A percentile compares a stretch with the other conserved stretches of the same genome.
Conservation (phyloP, 2,329 filamentous ascomycete genomes). For the Botrytis galanthina region DNA sequence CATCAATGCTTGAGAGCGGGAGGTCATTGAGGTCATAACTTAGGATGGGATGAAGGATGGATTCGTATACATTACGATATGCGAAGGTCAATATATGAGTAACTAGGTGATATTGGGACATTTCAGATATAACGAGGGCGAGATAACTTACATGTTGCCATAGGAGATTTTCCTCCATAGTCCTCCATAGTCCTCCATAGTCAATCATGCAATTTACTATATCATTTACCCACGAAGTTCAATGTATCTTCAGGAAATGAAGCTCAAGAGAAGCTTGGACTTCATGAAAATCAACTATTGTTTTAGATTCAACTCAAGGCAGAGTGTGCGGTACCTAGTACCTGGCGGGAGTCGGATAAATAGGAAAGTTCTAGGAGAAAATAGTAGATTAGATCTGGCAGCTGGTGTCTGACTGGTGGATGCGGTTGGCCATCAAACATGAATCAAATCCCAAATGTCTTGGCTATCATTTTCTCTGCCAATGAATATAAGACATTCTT, state of each 20-base stretch:
- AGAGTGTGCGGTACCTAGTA: neutral
- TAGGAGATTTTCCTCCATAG: neutral
- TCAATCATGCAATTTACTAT: neutral
- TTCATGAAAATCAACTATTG: neutral
- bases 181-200: neutral
- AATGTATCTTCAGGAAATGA: neutral
- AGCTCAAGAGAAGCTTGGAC: slow-evolving; percentile 10
- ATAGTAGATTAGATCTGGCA: slow-evolving; percentile 6
- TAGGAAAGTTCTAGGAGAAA: neutral
- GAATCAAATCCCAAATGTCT: slow-evolving; percentile 19
- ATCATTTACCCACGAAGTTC: neutral
- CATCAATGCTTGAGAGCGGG: slow-evolving; percentile 9
- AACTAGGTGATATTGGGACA: neutral
- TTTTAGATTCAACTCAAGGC: slow-evolving; percentile 5
- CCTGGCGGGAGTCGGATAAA: slow-evolving; percentile 8
- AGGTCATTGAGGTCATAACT: neutral
- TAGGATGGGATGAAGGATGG: slow-evolving; percentile 14
- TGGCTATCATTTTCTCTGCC: slow-evolving; percentile 4
- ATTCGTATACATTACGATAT: neutral
- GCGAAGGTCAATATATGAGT: neutral
- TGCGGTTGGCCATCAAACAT: neutral
- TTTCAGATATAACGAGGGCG: neutral
- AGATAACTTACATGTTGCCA: neutral
- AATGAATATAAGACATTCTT: slow-evolving; percentile 8
- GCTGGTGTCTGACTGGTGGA: slow-evolving; percentile 3